These are phyloP conservation scores for Beauveria brongniartii DNA, from an alignment of 2,329 filamentous ascomycete genomes.

Conservation along the genomic window DNA sequence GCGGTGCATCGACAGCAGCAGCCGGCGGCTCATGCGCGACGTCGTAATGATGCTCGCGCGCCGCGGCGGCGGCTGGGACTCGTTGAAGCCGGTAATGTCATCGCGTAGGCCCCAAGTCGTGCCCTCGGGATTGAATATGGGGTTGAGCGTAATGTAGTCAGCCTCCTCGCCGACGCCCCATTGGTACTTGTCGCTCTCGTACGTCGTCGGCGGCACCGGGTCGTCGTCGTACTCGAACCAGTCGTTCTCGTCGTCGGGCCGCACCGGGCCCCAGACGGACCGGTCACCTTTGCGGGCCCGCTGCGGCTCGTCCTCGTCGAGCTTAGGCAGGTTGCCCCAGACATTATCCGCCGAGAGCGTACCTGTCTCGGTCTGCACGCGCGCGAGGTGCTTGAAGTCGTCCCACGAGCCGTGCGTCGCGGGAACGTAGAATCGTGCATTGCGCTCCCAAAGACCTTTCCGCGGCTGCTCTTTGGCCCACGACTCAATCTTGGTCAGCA, in stretches of 20 bases:
- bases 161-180: constrained; percentile 91
- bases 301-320: constrained; percentile 30
- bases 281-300: constrained; percentile 40
- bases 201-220: constrained; percentile 57
- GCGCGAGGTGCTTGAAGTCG: constrained; percentile 66
- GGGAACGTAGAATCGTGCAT: constrained; percentile 69
- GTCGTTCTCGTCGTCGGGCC: constrained; percentile 59
- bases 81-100: constrained; percentile 78
- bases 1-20: constrained; percentile 81
- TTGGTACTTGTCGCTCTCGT: constrained; percentile 70
- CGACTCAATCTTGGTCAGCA: constrained; percentile 58
- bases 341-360: constrained; percentile 57
- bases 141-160: constrained; percentile 85
- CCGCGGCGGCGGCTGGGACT: constrained; percentile 52
- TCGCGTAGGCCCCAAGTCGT: constrained; percentile 78
- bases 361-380: constrained; percentile 66
- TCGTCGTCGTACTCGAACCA: constrained; percentile 68
- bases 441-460: constrained; percentile 76
- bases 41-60: constrained; percentile 85
- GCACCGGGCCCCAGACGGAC: constrained; percentile 76
- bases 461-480: constrained; percentile 69
- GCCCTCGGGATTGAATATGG: constrained; percentile 79
- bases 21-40: constrained; percentile 69
- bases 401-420: constrained; percentile 70
- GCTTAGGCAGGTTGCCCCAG: constrained; percentile 47